Evolutionary conservation across 179 eudicot genomes (phyloP), one percentile per base, ranked within the genome.

Genomic region (Patellifolia procumbens): DNA sequence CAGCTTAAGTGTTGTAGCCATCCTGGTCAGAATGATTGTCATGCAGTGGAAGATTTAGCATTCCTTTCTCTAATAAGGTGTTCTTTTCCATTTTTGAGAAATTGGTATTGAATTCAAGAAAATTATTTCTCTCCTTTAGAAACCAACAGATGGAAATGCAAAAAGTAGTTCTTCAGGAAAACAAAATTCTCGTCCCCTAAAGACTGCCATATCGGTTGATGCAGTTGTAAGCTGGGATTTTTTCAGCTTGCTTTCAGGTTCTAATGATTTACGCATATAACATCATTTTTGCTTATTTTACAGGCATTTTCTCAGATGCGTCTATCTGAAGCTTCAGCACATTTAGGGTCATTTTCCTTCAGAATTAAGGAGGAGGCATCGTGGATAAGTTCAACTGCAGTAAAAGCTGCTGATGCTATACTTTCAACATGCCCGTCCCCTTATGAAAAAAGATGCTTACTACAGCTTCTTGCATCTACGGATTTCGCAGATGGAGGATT

Each of bases 231-330:
- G 6, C 24, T 56, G 61, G n/a, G 80, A 59, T 66, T 48, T 31
- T 48, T 28, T 59, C 62, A 51, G 3, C 63, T 59, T 9, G 35
- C 15, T 26, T 68, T 68, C 17, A 35, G 64, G 24, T 34, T 17
- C 22, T 4, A 39, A 20, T 72, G 24, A 28, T 70, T 7, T 59
- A 48, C 43, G 53, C 68, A 34, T 42, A 24, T 69, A 67, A 53
- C 24, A 45, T 31, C 65, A 60, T 68, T 9, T 26, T 42, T 63
- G 31, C 73, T 39, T 78, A 69, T 68, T 13, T 61, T 73, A 51
- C 76, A 93, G 99, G 99, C 99, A 48, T 92, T 93, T 84, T 93
- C 97, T 31, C 97, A 95, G 85, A 93, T 93, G 99, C 95, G 97
- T 77, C 86, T 93, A 52, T 90, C 97, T 70, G 99, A 95, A 85